phyloP scores from a whole-genome alignment of 306 rosid genomes.

The Prunus salicina region DNA sequence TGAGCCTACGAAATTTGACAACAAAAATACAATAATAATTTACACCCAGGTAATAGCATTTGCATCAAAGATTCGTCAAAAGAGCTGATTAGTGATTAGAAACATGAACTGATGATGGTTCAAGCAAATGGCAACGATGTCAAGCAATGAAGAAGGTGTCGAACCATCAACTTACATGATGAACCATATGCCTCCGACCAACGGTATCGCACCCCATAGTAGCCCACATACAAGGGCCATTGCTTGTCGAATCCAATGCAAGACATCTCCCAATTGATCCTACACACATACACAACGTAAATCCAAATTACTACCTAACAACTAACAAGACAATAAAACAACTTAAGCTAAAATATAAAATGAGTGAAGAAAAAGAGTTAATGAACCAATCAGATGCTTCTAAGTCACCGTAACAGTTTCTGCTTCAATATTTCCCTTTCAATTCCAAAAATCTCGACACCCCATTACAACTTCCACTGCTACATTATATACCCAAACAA shows the following conservation, averaged over 20 bases:
- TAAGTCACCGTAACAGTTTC: not conserved
- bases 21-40: too few relatives aligned
- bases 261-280: conserved; percentile 97
- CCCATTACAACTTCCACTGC: not conserved
- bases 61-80: not conserved
- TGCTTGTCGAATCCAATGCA: conserved; percentile 96
- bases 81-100: not conserved
- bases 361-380: not conserved
- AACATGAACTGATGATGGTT: not conserved
- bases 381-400: not conserved
- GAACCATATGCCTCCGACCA: conserved; percentile 96
- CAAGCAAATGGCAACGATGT: not conserved
- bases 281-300: conserved; percentile 19
- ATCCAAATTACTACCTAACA: not conserved
- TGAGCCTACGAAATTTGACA: not conserved
- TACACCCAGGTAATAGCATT: not conserved
- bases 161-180: conserved; percentile 60
- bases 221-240: conserved; percentile 72
- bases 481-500: not conserved
- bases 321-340: not conserved
- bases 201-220: conserved; percentile 85
- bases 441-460: not conserved
- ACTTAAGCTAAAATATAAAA: not conserved
- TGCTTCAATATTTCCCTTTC: not conserved
- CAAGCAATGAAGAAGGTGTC: not conserved